Base-by-base conservation (phyloP, 768 basidiomycete species). In the Sistotremastrum suecicum region DNA sequence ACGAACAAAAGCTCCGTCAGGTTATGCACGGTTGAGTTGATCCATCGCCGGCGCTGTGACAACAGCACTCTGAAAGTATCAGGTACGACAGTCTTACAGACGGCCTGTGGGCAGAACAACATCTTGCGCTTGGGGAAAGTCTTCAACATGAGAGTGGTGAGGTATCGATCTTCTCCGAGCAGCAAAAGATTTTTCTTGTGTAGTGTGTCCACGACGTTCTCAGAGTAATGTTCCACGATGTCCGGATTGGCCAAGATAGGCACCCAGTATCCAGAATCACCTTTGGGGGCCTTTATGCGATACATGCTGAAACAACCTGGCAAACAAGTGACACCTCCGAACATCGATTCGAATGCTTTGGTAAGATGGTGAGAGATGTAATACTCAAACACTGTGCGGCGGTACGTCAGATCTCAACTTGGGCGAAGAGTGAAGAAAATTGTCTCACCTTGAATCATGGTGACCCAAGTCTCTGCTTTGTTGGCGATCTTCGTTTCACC, bases 301-400 rank as follows among this genome's bases (percentile, higher is more conserved):
- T 98, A 98, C 94, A 97, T 98, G 54, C 83, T 88, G 76, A 99
- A 99, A 69, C 95, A 99, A 52, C 95, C 95, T 28, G 95, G 95
- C 53, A 99, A 72, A 75, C 95, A 99, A 46, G 95, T 98, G 5
- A 99, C 95, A 72, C 94, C 91, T 57, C 95, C 95, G 56, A 98
- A 98, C 82, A 94, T 92, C 3, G 92, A 90, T 66, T 99, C 95
- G 70, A 98, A 98, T 3, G 94, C 94, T 70, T 99, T 99, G 36
- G 90, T 94, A 73, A 92, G 75, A 62, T 98, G 94, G 60, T 99
- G 95, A 6, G 95, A 97, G 66, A 97, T 95, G 70, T 98, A 99
- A 64, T 99, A 99, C 65, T 99, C 94, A 62, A 99, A 99, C 46
- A 98, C 95, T 97, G 53, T 10, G 36, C 36, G 1, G 9, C 20